Base-by-base conservation (phyloP, 768 basidiomycete genomes). In the Hericium erinaceus region DNA sequence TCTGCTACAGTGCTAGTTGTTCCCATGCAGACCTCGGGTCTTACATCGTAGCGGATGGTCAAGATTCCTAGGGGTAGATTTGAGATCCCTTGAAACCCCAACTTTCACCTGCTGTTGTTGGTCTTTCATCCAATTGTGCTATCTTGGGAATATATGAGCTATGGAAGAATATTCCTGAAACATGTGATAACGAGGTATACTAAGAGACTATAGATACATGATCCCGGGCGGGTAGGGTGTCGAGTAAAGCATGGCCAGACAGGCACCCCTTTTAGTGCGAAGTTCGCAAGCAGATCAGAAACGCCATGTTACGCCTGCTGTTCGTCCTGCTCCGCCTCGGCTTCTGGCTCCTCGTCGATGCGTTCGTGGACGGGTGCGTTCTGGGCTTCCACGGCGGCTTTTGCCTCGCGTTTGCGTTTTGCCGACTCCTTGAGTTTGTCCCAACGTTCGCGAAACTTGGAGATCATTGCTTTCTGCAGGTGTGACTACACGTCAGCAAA, bases 371-470 rank as follows among this genome's bases (percentile, higher is more conserved):
- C 76, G 33, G 64, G 76, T 3, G 66, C 65, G 16, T 72, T 74
- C 20, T 76, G 79, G 16, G 77, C 76, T 9, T 78, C 80, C 2
- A 76, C 80, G 55, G 82, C 83, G 13, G 73, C 76, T 64, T 79
- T 80, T 53, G 84, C 84, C 65, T 89, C 87, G 68, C 91, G 89
- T 73, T 92, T 92, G 59, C 87, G 82, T 70, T 85, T 90, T 8
- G 89, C 87, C 26, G 87, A 87, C 65, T 93, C 92, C 68, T 93
- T 93, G 57, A 93, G 74, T 69, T 90, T 92, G 67, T 89, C 88
- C 91, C 91, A 93, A 41, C 89, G 79, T 71, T 92, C 91, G 26
- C 87, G 81, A 71, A 89, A 92, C 64, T 87, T 86, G 20, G 77
- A 75, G 61, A 92, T 90, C 80, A 90, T 87, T 11, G 81, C 75